Conservation (phyloP, 2,329 filamentous ascomycete genomes). For the Beauveria bassiana region DNA sequence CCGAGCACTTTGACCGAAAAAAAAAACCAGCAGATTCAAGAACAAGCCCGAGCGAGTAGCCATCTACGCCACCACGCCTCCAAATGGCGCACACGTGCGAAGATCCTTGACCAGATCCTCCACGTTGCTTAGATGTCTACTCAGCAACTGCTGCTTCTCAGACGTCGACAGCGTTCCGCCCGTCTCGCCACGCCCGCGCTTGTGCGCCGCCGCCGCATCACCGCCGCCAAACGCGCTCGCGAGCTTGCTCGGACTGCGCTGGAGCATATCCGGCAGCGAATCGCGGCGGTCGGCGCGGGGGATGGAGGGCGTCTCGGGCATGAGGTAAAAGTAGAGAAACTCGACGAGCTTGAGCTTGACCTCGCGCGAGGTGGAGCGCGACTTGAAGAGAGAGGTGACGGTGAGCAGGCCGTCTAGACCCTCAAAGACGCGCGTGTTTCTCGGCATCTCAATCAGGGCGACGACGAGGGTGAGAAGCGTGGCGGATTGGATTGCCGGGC, state of each 20-base stretch:
- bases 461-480: slow-evolving; percentile 86
- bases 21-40: not conserved
- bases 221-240: slow-evolving; percentile 42
- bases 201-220: slow-evolving; percentile 10
- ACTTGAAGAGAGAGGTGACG: slow-evolving; percentile 88
- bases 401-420: slow-evolving; percentile 84
- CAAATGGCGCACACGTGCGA: slow-evolving; percentile 69
- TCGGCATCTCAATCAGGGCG: slow-evolving; percentile 75
- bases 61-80: slow-evolving; percentile 44
- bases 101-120: slow-evolving; percentile 80
- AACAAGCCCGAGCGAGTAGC: not conserved
- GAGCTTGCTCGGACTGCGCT: slow-evolving; percentile 63
- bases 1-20: not conserved
- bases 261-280: slow-evolving; percentile 45
- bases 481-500: slow-evolving; percentile 82
- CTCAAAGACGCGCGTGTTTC: slow-evolving; percentile 89
- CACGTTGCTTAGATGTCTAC: slow-evolving; percentile 71
- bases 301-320: slow-evolving; percentile 70
- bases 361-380: slow-evolving; percentile 72
- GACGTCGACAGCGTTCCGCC: slow-evolving; percentile 56
- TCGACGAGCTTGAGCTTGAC: slow-evolving; percentile 96
- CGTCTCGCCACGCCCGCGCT: slow-evolving; percentile 22
- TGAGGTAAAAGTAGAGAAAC: slow-evolving; percentile 97
- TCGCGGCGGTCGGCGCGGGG: slow-evolving; percentile 37
- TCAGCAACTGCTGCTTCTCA: slow-evolving; percentile 75